Conservation (phyloP, 1,284 basidiomycete genomes). For the Ustilago vetiveriae region DNA sequence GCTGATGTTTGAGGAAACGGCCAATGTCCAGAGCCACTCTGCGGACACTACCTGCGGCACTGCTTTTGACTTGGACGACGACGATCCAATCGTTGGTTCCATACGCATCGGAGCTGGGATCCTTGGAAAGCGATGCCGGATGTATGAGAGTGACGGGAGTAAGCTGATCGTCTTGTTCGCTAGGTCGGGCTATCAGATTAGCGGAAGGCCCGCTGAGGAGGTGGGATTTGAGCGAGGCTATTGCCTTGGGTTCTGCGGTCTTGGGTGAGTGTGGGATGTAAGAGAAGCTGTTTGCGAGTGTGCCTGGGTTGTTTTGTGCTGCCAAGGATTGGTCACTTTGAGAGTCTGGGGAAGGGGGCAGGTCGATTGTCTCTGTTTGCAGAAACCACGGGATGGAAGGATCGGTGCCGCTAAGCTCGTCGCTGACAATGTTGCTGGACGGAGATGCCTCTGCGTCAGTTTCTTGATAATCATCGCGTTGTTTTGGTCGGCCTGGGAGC, state of each 20-base stretch:
- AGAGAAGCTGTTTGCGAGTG: conserved; percentile 20
- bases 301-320: background rate
- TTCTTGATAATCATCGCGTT: background rate
- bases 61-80: conserved; percentile 58
- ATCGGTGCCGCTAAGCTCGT: conserved; percentile 47
- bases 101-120: conserved; percentile 36
- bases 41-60: conserved; percentile 51
- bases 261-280: conserved; percentile 32
- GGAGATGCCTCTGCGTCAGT: background rate
- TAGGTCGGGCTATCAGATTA: conserved; percentile 49
- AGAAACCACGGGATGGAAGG: conserved; percentile 57
- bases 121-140: conserved; percentile 47
- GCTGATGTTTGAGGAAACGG: conserved; percentile 39
- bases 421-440: conserved; percentile 23
- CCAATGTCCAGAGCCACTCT: conserved; percentile 55
- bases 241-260: conserved; percentile 38
- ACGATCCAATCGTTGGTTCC: conserved; percentile 60
- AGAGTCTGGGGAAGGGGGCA: conserved; percentile 16
- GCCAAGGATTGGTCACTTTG: background rate
- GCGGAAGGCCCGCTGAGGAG: conserved; percentile 42
- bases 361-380: conserved; percentile 50
- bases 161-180: conserved; percentile 37
- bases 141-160: conserved; percentile 54
- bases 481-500: conserved; percentile 10
- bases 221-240: conserved; percentile 42